Percentiles rank a stretch among this genome's conserved stretches.
These are phyloP conservation scores for Phytopythium kandeliae DNA, from an alignment of 352 stramenopile genomes.

Conservation along the genomic window DNA sequence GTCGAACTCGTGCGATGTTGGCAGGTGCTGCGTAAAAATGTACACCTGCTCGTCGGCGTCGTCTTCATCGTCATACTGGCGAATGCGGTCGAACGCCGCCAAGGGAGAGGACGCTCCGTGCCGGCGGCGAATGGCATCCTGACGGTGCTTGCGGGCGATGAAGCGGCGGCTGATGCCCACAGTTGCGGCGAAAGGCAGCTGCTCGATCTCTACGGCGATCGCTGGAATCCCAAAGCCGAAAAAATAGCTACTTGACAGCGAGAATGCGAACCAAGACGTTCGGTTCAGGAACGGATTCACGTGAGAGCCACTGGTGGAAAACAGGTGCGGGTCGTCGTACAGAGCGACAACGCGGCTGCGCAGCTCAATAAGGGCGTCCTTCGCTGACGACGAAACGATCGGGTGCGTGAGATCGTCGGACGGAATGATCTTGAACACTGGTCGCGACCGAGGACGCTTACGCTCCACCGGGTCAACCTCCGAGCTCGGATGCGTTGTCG, in stretches of 20 bases:
- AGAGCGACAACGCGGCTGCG: constrained; percentile 65
- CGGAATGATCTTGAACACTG: constrained; percentile 74
- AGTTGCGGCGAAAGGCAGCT: constrained; percentile 65
- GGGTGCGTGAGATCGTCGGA: constrained; percentile 62
- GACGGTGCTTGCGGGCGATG: constrained; percentile 11
- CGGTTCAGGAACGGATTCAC: constrained; percentile 69
- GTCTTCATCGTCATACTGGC: constrained; percentile 9
- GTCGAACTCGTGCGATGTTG: constrained; percentile 64
- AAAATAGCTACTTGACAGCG: constrained; percentile 69
- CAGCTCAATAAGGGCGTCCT: constrained; percentile 68
- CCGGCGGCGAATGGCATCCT: constrained; percentile 2
- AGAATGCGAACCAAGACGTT: constrained; percentile 79
- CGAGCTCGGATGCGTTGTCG: background rate
- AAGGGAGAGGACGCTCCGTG: background rate
- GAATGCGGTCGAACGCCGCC: background rate
- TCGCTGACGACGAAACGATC: constrained; percentile 55
- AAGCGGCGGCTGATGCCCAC: constrained; percentile 48
- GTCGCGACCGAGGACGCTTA: constrained; percentile 15
- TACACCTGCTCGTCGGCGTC: constrained; percentile 53
- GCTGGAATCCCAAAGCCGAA: constrained; percentile 75
- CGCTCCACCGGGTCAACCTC: constrained; percentile 4
- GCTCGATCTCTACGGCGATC: constrained; percentile 63
- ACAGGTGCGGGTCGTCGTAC: constrained; percentile 56
- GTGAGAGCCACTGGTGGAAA: constrained; percentile 18
- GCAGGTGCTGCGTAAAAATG: constrained; percentile 81